Base-by-base conservation (phyloP, 2,329 filamentous ascomycete species). In the Xylaria polymorpha region DNA sequence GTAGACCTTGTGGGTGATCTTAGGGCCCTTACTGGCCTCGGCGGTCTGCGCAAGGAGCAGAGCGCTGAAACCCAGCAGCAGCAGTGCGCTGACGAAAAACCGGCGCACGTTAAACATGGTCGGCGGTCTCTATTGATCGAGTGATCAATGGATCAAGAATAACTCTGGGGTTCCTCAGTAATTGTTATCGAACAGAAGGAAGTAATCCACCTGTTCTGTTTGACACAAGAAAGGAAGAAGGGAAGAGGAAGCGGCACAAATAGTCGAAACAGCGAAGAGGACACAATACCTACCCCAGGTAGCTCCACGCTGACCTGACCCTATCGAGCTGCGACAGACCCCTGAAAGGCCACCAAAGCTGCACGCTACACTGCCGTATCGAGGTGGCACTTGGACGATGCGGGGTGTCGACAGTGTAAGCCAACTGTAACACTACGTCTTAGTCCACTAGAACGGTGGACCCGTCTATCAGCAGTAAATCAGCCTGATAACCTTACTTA, bases 1-100 rank as follows among this genome's bases (percentile, higher is more conserved):
- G 87, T 89, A 96, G 83, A 96, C 94, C 90, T 97, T 97, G 87
- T 93, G 87, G 77, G 94, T 98, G 85, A 98, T 95, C 90, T 96
- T 97, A 72, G 94, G 95, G 56, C 96, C 95, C 85, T 95, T 94
- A 74, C 85, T 85, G 64, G 92, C 92, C 75, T 92, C 89, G 69
- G 88, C 90, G 41, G 89, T 87, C 82, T 94, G 91, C 74, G 91
- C 87, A 79, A 97, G 57, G 46, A 72, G 46, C 35, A 71, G 50
- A 22, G 64, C 58, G 66, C 71, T 72, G 68, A 72, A 67, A 60
- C 71, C 68, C 32, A 72, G 66, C 66, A 72, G 44, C 71, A 72
- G 86, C 79, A 94, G 86, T 77, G 91, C 85, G 77, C 92, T 90
- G 80, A 91, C 85, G 79, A 94, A 80, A 74, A 94, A 81, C 77